phyloP scores from a whole-genome alignment of 768 basidiomycete species.

The Russula lepida region DNA sequence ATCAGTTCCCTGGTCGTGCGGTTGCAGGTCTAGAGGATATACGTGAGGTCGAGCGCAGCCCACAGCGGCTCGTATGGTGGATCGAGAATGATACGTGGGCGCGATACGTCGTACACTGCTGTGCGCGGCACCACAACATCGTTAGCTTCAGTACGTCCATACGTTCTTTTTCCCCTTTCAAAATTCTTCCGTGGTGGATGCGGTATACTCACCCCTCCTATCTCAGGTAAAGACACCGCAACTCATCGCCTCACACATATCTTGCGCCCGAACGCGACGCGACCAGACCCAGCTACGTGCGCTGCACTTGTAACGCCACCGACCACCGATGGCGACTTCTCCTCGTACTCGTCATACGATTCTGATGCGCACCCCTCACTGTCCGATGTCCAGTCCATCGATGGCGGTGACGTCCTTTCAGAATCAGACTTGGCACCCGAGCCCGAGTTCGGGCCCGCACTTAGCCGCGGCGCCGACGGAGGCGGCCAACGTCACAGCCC shows the following conservation, averaged over 20 bases:
- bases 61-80: slow-evolving; percentile 65
- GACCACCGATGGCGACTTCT: slow-evolving; percentile 53
- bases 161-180: not conserved
- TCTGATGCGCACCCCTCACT: slow-evolving; percentile 35
- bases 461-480: not conserved
- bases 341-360: slow-evolving; percentile 42
- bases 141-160: slow-evolving; percentile 68
- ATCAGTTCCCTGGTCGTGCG: slow-evolving; percentile 34
- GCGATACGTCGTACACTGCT: slow-evolving; percentile 75
- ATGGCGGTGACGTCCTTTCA: slow-evolving; percentile 22
- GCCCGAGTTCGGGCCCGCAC: not conserved
- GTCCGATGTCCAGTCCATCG: slow-evolving; percentile 23
- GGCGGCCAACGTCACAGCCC: not conserved
- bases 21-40: slow-evolving; percentile 48
- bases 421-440: slow-evolving; percentile 20
- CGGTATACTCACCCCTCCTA: not conserved
- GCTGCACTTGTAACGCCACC: slow-evolving; percentile 60
- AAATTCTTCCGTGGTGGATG: not conserved
- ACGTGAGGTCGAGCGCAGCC: slow-evolving; percentile 57
- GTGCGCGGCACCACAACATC: slow-evolving; percentile 68
- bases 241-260: slow-evolving; percentile 67
- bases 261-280: slow-evolving; percentile 65
- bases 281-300: slow-evolving; percentile 42
- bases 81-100: slow-evolving; percentile 64
- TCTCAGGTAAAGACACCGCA: slow-evolving; percentile 44